These are phyloP conservation scores for Didymella pinodella DNA, from an alignment of 2,329 filamentous ascomycete genomes.

Conservation along the genomic window DNA sequence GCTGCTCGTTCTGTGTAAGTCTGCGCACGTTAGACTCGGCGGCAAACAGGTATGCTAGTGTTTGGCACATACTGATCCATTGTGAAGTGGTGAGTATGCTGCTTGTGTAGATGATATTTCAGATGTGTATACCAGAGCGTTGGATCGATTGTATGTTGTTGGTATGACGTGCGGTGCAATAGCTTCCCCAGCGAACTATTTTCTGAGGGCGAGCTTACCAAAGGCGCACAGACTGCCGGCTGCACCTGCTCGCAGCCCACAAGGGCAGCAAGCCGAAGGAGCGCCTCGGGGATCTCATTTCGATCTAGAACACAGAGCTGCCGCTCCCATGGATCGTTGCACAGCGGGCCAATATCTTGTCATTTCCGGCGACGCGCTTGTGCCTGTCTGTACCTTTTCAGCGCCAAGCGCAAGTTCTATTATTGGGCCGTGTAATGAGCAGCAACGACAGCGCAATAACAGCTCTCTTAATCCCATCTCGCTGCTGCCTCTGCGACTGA, in stretches of 20 bases:
- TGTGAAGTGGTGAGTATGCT: slow-evolving; percentile 4
- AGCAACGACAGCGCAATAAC: slow-evolving; percentile 23
- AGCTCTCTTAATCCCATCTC: slow-evolving; percentile 11
- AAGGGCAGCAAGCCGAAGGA: slow-evolving; percentile 12
- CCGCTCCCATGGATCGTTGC: slow-evolving; percentile 19
- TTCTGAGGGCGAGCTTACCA: slow-evolving; percentile 9
- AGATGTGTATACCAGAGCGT: not conserved
- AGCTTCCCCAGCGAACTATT: slow-evolving; percentile 6
- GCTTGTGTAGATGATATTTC: not conserved
- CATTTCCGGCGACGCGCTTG: slow-evolving; percentile 26
- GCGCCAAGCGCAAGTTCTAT: slow-evolving; percentile 36
- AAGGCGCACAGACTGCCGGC: not conserved
- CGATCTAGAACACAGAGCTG: slow-evolving; percentile 18
- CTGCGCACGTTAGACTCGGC: slow-evolving; percentile 51
- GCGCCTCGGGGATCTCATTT: slow-evolving; percentile 6
- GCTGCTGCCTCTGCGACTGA: slow-evolving; percentile 17
- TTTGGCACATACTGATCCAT: slow-evolving; percentile 50
- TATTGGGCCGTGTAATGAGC: slow-evolving; percentile 29
- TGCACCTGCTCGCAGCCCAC: slow-evolving; percentile 12
- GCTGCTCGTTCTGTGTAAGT: slow-evolving; percentile 81
- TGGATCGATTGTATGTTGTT: slow-evolving; percentile 5
- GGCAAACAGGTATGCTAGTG: not conserved
- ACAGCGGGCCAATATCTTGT: slow-evolving; percentile 24
- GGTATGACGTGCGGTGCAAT: slow-evolving; percentile 24
- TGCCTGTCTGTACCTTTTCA: slow-evolving; percentile 21